These are phyloP conservation scores for Ceratobasidium sp. DNA, from an alignment of 1,284 basidiomycete species.

Conservation along the genomic window DNA sequence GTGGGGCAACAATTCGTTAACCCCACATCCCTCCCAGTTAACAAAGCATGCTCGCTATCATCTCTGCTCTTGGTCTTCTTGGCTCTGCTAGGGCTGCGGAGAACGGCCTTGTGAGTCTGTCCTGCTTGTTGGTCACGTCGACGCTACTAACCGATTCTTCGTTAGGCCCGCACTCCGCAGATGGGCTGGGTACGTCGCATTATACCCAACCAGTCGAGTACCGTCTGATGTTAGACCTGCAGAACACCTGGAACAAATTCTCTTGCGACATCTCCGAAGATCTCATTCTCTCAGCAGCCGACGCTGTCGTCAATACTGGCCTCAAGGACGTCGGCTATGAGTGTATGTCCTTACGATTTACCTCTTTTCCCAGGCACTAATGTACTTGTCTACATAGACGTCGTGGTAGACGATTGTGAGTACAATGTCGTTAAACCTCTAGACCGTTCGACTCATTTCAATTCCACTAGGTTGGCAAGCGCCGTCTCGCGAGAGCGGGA, in stretches of 20 bases:
- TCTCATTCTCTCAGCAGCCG: slow-evolving; percentile 50
- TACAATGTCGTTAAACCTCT: not conserved
- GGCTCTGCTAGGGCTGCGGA: slow-evolving; percentile 28
- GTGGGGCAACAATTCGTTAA: not conserved
- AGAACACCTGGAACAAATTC: slow-evolving; percentile 53
- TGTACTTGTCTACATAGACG: slow-evolving; percentile 46
- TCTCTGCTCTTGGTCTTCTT: slow-evolving; percentile 18
- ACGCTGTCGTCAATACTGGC: slow-evolving; percentile 49
- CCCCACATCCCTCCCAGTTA: not conserved
- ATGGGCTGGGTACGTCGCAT: slow-evolving; percentile 48
- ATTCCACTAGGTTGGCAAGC: slow-evolving; percentile 55
- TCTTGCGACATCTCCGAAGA: slow-evolving; percentile 53
- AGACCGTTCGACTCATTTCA: not conserved
- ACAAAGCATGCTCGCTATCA: slow-evolving; percentile 9
- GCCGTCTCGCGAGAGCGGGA: slow-evolving; percentile 48
- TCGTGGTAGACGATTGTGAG: slow-evolving; percentile 54
- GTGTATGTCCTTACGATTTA: slow-evolving; percentile 39
- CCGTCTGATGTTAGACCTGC: not conserved
- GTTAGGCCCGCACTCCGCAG: slow-evolving; percentile 47
- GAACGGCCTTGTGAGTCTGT: slow-evolving; percentile 33
- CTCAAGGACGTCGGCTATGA: slow-evolving; percentile 51
- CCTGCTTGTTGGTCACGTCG: not conserved
- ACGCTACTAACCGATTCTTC: not conserved
- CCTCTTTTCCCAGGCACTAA: not conserved
- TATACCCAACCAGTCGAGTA: not conserved